Evolutionary conservation across 2,329 filamentous ascomycete species (phyloP).

Genomic region (Botrytis byssoidea): DNA sequence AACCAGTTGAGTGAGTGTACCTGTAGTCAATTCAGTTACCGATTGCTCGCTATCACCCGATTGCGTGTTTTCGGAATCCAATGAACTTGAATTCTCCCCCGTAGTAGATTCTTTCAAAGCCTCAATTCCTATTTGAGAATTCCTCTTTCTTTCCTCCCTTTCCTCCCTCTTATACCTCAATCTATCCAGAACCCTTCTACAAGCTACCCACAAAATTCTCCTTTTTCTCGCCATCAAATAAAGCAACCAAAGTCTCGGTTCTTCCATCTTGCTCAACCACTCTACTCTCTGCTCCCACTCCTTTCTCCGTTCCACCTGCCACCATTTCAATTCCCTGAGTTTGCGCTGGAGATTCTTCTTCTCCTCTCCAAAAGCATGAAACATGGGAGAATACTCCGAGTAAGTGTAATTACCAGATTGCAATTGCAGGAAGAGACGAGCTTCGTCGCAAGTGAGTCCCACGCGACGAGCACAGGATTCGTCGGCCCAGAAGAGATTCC

Average conservation of each 20-base stretch:
- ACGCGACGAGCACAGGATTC: conserved; percentile 31
- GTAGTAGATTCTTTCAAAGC: not conserved
- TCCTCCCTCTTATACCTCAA: conserved; percentile 26
- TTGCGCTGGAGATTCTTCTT: conserved; percentile 24
- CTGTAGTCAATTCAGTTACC: not conserved
- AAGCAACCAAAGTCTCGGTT: conserved; percentile 29
- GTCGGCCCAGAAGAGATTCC: conserved; percentile 34
- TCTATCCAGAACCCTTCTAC: conserved; percentile 20
- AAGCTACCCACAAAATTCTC: conserved; percentile 29
- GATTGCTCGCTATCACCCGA: not conserved
- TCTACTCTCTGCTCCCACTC: conserved; percentile 30
- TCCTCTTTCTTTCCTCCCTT: not conserved
- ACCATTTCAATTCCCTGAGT: conserved; percentile 27
- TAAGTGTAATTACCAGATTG: conserved; percentile 30
- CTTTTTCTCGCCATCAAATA: conserved; percentile 32
- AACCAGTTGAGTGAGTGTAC: not conserved
- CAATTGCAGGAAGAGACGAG: conserved; percentile 28
- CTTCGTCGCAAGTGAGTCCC: conserved; percentile 30
- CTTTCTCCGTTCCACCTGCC: conserved; percentile 23
- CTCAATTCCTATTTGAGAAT: conserved; percentile 22
- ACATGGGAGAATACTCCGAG: conserved; percentile 30
- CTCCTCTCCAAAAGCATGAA: conserved; percentile 30
- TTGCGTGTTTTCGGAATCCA: not conserved
- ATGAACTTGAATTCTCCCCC: not conserved
- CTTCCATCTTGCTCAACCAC: conserved; percentile 31